Evolutionary conservation across 2,329 filamentous ascomycete species (phyloP), one percentile per base, ranked within the genome.

Genomic region (Epichloe festucae): DNA sequence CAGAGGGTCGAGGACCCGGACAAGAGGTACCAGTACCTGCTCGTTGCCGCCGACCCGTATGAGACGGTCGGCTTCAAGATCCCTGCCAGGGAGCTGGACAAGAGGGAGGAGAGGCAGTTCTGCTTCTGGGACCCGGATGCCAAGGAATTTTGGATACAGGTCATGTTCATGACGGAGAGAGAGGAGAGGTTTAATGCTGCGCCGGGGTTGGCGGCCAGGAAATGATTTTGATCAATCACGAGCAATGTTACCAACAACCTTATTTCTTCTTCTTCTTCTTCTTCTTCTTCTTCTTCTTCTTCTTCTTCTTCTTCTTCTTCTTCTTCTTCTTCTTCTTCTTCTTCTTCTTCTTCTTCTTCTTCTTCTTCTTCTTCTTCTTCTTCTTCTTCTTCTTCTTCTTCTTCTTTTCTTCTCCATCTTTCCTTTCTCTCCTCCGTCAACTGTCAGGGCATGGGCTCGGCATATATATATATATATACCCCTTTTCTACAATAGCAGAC

Each of bases 31-130:
- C 93, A 98, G 76, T 98, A 97, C 66, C 75, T 98, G 59, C 76
- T 97, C 49, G 87, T 98, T 11, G 91, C 93, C 1, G 93, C 91
- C 11, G 93, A 98, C 73, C 93, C 93, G 11, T 98, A 98, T 72
- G 91, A 98, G 79, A 97, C 89, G 2, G 94, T 91, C 67, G 88
- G 81, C 4, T 97, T 98, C 69, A 98, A 98, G 76, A 75, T 98
- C 51, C 93, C 95, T 67, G 88, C 90, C 5, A 77, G 89, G 54
- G 93, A 97, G 74, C 82, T 98, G 54, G 93, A 98, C 71, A 81
- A 89, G 61, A 78, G 87, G 23, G 89, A 94, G 58, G 90, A 87
- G 52, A 79, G 84, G 62, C 93, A 90, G 69, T 98, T 91, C 78
- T 85, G 81, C 50, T 97, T 90, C 83, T 98, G 90, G 75, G 93